Evolutionary conservation across 345 rosid species (phyloP).

Genomic region (Eucalyptus regnans): DNA sequence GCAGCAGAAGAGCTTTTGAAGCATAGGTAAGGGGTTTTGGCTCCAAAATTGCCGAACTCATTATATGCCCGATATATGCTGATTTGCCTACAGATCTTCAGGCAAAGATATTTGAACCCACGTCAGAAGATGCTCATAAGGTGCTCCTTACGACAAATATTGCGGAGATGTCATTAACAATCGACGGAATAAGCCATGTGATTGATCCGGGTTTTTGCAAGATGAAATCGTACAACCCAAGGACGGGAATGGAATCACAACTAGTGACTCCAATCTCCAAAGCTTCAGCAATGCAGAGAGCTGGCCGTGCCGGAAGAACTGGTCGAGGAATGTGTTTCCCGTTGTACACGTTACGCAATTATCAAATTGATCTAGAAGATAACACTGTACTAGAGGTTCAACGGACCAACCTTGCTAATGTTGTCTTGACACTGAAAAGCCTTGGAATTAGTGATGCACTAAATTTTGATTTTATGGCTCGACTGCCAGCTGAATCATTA

Average conservation of each 20-base stretch:
- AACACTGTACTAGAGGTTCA: constrained; percentile 90
- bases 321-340: constrained; percentile 88
- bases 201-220: constrained; percentile 97
- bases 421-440: constrained; percentile 86
- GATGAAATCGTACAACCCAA: constrained; percentile 93
- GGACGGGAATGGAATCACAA: constrained; percentile 96
- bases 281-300: constrained; percentile 91
- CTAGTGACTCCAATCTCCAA: constrained; percentile 83
- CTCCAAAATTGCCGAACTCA: no score
- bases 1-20: no score
- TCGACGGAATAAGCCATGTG: constrained; percentile 83
- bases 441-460: constrained; percentile 89
- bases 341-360: constrained; percentile 72
- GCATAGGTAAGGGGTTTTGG: no score
- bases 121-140: constrained; percentile 91
- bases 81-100: no score
- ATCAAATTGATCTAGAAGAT: constrained; percentile 77
- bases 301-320: constrained; percentile 88
- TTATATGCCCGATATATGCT: no score
- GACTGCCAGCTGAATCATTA: constrained; percentile 95
- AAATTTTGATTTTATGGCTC: constrained; percentile 94
- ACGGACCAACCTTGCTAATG: constrained; percentile 82
- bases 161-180: constrained; percentile 91
- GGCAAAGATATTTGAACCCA: no score
- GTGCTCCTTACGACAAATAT: constrained; percentile 92